Base-by-base conservation (phyloP, 345 rosid species). In the Ceriops zippeliana region DNA sequence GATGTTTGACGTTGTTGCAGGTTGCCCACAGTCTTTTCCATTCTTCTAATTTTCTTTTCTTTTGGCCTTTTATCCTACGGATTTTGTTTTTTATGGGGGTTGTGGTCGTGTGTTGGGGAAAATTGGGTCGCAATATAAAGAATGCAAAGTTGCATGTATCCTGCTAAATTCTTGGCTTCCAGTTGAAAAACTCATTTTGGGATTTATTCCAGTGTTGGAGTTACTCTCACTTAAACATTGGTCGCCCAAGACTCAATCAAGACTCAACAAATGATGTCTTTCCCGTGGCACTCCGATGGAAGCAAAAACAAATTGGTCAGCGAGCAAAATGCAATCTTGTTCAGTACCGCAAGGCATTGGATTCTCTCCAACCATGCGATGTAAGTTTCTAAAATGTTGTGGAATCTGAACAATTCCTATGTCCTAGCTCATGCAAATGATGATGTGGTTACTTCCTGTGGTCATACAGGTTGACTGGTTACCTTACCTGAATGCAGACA, bases 231-330 rank as follows among this genome's bases (percentile, higher is more conserved):
- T 82, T 90, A 62, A 88, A 89, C 78, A 82, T 89, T 64, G 96
- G 97, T 42, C 80, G 90, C 46, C 98, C 97, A 52, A 93, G 86
- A 84, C 96, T 93, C 73, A 86, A 84, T 65, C 86, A 86, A 70
- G 97, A 86, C 63, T 88, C 89, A 1, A 65, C 74, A 72, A 92
- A 79, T 59, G 87, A 85, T 78, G 86, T 83, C 74, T 93, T 93
- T 74, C 97, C 98, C 11, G 83, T 90, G 79, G 97, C 86, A 52
- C 89, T 87, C 57, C 71, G 85, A 73, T 93, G 97, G 98, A 93
- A 93, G 73, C 93, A 91, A 26, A 93, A 90, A 83, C 98, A 90
- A 78, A 86, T 85, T 81, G 98, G 97, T 75, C 93, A 92, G 52
- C 80, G 93, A 62, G 83, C 91, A 52, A 93, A 90, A 67, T 89